Evolutionary conservation across 148 eudicot species (phyloP).

Genomic region (Rhododendron kiyosumense): DNA sequence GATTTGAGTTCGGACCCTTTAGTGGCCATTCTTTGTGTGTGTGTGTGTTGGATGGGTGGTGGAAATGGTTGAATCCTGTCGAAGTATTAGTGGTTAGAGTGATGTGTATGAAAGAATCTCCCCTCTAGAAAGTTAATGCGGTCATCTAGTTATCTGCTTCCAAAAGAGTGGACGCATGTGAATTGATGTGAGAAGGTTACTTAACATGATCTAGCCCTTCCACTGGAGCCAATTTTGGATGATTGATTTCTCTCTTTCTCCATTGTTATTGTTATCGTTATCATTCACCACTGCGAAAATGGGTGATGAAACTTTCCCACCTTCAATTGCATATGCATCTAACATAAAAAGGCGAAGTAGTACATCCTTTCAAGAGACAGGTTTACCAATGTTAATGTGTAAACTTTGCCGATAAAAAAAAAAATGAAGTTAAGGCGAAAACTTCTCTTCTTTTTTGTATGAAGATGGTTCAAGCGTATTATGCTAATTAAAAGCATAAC

Average conservation of each 20-base stretch:
- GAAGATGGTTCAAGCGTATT: neutral
- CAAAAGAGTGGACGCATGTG: neutral
- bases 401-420: too few relatives aligned
- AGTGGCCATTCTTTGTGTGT: neutral
- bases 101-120: neutral
- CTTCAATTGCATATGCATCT: neutral
- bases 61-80: neutral
- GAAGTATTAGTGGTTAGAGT: neutral
- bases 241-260: neutral
- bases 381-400: neutral
- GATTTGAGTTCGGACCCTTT: neutral
- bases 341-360: neutral
- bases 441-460: neutral
- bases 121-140: neutral
- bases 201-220: neutral
- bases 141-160: neutral
- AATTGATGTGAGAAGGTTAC: neutral
- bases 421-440: neutral
- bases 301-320: neutral
- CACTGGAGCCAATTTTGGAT: neutral
- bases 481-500: neutral
- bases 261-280: too few relatives aligned
- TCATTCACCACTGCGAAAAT: neutral
- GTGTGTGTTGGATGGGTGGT: neutral
- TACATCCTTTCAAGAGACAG: neutral